These are phyloP conservation scores for Claviceps purpurea DNA, from an alignment of 2,329 filamentous ascomycete species.

Conservation along the genomic window DNA sequence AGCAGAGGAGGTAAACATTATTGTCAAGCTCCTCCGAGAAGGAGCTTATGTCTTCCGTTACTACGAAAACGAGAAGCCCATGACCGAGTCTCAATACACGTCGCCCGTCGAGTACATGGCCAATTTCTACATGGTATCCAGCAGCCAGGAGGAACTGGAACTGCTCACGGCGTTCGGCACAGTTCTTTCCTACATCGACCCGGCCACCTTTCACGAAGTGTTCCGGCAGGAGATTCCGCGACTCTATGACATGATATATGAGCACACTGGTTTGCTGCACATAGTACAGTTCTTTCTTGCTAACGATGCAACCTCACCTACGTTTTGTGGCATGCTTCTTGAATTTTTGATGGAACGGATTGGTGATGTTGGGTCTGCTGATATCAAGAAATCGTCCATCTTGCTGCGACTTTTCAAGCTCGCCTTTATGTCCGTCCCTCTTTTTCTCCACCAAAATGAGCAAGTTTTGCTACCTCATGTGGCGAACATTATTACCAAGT, in stretches of 20 bases:
- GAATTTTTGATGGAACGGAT: conserved; percentile 97
- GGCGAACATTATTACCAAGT: conserved; percentile 93
- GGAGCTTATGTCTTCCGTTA: conserved; percentile 94
- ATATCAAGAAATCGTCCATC: conserved; percentile 87
- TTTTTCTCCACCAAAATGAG: conserved; percentile 92
- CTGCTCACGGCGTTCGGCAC: conserved; percentile 94
- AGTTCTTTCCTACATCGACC: conserved; percentile 96
- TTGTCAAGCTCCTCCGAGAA: conserved; percentile 94
- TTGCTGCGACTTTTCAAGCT: conserved; percentile 90
- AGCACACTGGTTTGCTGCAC: conserved; percentile 85
- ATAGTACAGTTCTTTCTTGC: conserved; percentile 97
- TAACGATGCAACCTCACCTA: conserved; percentile 94
- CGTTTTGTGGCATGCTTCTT: conserved; percentile 94
- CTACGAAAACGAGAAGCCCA: conserved; percentile 76
- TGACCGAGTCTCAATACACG: conserved; percentile 57
- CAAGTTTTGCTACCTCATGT: conserved; percentile 91
- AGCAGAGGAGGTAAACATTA: conserved; percentile 89
- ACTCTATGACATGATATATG: conserved; percentile 95
- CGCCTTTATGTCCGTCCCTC: conserved; percentile 96
- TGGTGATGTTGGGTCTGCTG: conserved; percentile 81
- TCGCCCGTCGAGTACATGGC: conserved; percentile 86
- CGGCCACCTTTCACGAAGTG: conserved; percentile 95
- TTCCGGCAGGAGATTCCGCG: conserved; percentile 96
- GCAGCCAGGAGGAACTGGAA: conserved; percentile 93
- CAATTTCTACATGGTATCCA: conserved; percentile 89